Conservation (phyloP, 2,329 filamentous ascomycete genomes). For the Epicoccum sorghinum region DNA sequence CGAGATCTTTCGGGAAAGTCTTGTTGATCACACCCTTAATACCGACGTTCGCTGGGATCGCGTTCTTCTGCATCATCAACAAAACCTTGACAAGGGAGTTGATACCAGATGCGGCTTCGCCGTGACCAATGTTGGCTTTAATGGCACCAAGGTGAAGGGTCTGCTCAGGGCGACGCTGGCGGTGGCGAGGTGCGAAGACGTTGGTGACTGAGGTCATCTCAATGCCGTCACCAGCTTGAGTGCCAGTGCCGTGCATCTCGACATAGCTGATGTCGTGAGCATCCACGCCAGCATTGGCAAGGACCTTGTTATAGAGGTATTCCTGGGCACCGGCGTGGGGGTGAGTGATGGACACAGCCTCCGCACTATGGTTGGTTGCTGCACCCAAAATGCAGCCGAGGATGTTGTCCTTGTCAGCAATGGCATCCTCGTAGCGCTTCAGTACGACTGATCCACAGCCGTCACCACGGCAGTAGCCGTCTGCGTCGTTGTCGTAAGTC, state of each 20-base stretch:
- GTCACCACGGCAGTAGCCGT: conserved; percentile 83
- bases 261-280: conserved; percentile 81
- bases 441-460: conserved; percentile 75
- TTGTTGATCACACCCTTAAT: conserved; percentile 63
- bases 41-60: conserved; percentile 61
- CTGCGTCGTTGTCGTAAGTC: conserved; percentile 79
- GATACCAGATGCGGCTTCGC: conserved; percentile 61
- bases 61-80: conserved; percentile 61
- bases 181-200: conserved; percentile 63
- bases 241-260: conserved; percentile 90
- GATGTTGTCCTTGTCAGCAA: conserved; percentile 73
- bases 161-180: conserved; percentile 56
- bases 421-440: conserved; percentile 79
- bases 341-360: conserved; percentile 82
- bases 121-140: conserved; percentile 63
- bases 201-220: conserved; percentile 80
- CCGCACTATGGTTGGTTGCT: conserved; percentile 80
- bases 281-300: conserved; percentile 75
- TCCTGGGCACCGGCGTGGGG: conserved; percentile 80
- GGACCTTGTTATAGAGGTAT: conserved; percentile 70
- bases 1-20: conserved; percentile 59
- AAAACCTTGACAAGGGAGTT: conserved; percentile 60
- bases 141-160: conserved; percentile 60
- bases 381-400: conserved; percentile 78
- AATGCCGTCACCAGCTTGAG: conserved; percentile 80